Evolutionary conservation across 169 alveolate species (phyloP).

Genomic region (Ichthyophthirius multifiliis): DNA sequence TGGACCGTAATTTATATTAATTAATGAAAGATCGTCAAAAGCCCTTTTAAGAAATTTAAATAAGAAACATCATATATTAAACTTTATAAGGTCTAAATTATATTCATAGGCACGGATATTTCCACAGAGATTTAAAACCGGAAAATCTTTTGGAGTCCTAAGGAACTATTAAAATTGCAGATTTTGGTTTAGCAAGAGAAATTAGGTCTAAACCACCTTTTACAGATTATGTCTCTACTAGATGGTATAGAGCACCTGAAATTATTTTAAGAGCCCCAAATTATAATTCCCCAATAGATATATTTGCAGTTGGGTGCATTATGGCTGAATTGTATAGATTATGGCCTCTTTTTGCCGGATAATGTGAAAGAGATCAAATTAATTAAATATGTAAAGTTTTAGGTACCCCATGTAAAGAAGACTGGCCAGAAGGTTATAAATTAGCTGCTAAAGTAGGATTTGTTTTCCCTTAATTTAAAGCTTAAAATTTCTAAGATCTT

Average conservation of each 20-base stretch:
- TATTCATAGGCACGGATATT: constrained; percentile 86
- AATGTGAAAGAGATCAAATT: constrained; percentile 73
- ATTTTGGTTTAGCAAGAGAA: constrained; percentile 93
- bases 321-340: constrained; percentile 64
- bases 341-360: constrained; percentile 79
- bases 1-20: constrained; percentile 83
- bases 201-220: constrained; percentile 90
- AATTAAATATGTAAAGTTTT: constrained; percentile 72
- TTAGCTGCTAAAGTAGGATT: constrained; percentile 71
- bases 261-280: constrained; percentile 63
- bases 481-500: constrained; percentile 55
- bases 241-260: constrained; percentile 89
- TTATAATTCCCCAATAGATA: constrained; percentile 79
- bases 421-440: constrained; percentile 86
- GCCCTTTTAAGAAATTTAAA: constrained; percentile 65
- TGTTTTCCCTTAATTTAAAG: constrained; percentile 61
- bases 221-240: constrained; percentile 93
- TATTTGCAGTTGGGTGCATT: constrained; percentile 75
- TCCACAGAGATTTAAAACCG: constrained; percentile 90
- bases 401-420: constrained; percentile 82
- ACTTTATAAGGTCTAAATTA: constrained; percentile 86
- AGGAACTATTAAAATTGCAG: constrained; percentile 89
- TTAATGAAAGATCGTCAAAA: constrained; percentile 82
- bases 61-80: constrained; percentile 75
- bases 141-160: constrained; percentile 80